Percentiles rank a stretch among this genome's conserved stretches.
Evolutionary conservation across 345 rosid genomes (phyloP).

Genomic region (Psidium friedrichsthalianum): DNA sequence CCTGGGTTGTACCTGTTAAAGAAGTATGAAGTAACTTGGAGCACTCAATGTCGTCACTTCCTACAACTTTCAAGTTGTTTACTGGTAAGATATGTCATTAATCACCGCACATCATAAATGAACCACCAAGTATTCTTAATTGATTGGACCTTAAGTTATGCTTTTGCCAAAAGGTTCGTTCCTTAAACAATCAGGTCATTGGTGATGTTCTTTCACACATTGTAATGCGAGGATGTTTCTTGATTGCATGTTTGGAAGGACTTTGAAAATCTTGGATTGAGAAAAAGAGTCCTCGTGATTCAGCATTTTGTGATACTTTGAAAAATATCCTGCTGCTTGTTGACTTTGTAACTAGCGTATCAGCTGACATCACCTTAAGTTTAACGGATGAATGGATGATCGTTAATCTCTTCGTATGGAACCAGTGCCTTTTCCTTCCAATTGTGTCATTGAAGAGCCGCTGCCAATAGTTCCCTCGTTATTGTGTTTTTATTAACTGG

Average conservation of each 20-base stretch:
- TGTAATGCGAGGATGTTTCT: not conserved
- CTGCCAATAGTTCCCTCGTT: too few relatives aligned
- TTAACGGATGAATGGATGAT: too few relatives aligned
- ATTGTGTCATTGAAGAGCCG: too few relatives aligned
- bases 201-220: not conserved
- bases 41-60: slow-evolving; percentile 81
- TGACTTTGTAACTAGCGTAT: too few relatives aligned
- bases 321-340: too few relatives aligned
- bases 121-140: not conserved
- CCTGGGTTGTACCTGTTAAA: slow-evolving; percentile 43
- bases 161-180: not conserved
- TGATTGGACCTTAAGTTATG: not conserved
- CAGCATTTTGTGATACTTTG: too few relatives aligned
- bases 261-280: not conserved
- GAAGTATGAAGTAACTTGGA: slow-evolving; percentile 79
- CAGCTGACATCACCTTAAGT: too few relatives aligned
- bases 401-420: too few relatives aligned
- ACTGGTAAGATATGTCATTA: slow-evolving; percentile 60
- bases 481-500: too few relatives aligned
- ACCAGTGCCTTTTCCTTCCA: too few relatives aligned
- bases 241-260: not conserved
- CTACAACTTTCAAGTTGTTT: slow-evolving; percentile 71
- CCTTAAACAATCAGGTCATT: not conserved
- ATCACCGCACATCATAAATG: too few relatives aligned
- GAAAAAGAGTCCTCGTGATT: not conserved